Evolutionary conservation across 768 basidiomycete species (phyloP).

Genomic region (Lactifluus subvellereus): DNA sequence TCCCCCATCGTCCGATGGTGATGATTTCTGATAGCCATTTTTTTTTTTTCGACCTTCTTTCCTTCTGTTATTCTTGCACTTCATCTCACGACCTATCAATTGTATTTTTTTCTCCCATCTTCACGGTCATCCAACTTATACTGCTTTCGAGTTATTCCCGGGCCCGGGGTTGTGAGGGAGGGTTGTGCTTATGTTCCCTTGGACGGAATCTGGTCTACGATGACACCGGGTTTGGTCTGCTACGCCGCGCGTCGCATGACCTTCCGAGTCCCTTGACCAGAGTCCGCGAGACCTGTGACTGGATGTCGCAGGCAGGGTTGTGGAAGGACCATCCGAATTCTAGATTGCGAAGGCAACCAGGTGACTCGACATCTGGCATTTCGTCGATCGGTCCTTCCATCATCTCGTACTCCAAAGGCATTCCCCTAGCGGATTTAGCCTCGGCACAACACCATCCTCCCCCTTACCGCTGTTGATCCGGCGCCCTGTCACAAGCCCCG

Average conservation of each 20-base stretch:
- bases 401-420: constrained; percentile 25
- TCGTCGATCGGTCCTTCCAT: constrained; percentile 28
- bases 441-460: constrained; percentile 14
- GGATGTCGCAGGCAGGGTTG: constrained; percentile 36
- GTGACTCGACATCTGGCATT: constrained; percentile 26
- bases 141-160: constrained; percentile 7
- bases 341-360: constrained; percentile 22
- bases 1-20: constrained; percentile 36
- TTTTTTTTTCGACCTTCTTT: constrained; percentile 22
- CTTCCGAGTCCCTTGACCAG: constrained; percentile 24
- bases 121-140: constrained; percentile 29
- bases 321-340: constrained; percentile 34
- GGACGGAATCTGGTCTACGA: constrained; percentile 28
- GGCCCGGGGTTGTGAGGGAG: constrained; percentile 18
- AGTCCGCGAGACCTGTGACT: constrained; percentile 33
- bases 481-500: constrained; percentile 14
- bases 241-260: constrained; percentile 32
- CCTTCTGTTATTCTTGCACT: constrained; percentile 24
- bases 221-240: constrained; percentile 33
- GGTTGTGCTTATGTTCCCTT: constrained; percentile 19
- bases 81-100: constrained; percentile 26
- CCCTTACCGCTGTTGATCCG: constrained; percentile 21
- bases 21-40: constrained; percentile 29
- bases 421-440: constrained; percentile 23
- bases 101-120: constrained; percentile 32